Base-by-base conservation (phyloP, 257 asterid genomes). In the Ilex aquifolium region DNA sequence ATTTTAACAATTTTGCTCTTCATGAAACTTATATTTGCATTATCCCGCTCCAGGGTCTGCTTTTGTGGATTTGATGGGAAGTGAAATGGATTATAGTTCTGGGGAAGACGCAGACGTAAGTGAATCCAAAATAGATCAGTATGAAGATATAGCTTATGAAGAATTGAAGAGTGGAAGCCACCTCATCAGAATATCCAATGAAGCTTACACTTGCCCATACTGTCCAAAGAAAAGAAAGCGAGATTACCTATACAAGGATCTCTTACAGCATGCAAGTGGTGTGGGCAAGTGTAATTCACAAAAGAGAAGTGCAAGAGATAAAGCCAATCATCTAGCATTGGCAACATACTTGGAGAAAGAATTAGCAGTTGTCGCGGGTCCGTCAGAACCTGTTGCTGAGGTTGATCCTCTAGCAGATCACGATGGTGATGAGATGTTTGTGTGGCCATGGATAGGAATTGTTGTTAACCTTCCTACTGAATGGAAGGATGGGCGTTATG, bases 391-490 rank as follows among this genome's bases (percentile, higher is more conserved):
- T 36, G 42, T 36, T 4, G 8, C 2, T 36, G 42, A 36, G 42
- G 42, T 8, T 36, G 77, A 76, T 75, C 59, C 82, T 30, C 78
- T 85, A 61, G 82, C 80, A 39, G 85, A 80, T 49, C 83, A 79
- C 6, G 87, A 85, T 56, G 76, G 65, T 66, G 82, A 73, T 48
- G 97, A 93, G 82, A 75, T 84, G 83, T 87, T 87, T 70, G 97
- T 93, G 44, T 90, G 97, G 96, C 99, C 99, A 11, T 93, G 99
- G 99, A 69, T 82, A 68, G 96, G 95, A 29, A 67, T 85, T 31
- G 79, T 90, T 36, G 94, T 77, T 49, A 87, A 90, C 64, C 78
- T 87, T 59, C 85, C 87, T 5, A 79, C 78, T 50, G 69, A 73
- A 59, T 74, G 75, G 30, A 85, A 79, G 76, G 87, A 85, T 56